Conservation (phyloP, 257 asterid genomes). For the Nicotiana tomentosiformis region DNA sequence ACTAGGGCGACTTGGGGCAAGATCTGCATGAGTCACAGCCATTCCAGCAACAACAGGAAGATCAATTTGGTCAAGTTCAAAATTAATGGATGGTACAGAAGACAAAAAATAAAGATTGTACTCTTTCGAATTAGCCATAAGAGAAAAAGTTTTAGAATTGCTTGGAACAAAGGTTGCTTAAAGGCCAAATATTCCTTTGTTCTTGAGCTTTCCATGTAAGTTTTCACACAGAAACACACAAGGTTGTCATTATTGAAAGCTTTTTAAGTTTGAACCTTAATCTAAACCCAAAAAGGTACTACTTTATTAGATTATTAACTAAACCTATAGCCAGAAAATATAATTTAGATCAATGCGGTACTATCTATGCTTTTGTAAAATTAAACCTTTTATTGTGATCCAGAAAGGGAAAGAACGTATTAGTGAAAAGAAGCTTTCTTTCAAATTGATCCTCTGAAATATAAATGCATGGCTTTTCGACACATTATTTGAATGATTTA, state of each 20-base stretch:
- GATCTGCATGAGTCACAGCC: constrained; percentile 94
- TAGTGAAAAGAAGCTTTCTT: background rate
- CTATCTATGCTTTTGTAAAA: no score
- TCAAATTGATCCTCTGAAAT: background rate
- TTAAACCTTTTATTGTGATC: background rate
- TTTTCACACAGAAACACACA: constrained; percentile 17
- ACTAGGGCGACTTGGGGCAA: constrained; percentile 47
- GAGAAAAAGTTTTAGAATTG: constrained; percentile 45
- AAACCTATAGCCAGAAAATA: constrained; percentile 5
- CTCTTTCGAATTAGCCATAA: background rate
- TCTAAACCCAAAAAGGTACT: constrained; percentile 7
- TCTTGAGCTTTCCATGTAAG: constrained; percentile 21
- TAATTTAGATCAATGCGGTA: background rate
- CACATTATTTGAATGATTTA: background rate
- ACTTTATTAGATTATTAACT: background rate
- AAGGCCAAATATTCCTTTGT: constrained; percentile 62
- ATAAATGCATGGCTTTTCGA: background rate
- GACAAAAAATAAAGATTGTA: background rate
- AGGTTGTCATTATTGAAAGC: background rate
- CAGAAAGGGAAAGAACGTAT: background rate
- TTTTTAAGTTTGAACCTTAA: constrained; percentile 8
- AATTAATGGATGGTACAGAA: background rate
- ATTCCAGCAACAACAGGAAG: constrained; percentile 19
- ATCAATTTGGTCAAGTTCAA: background rate
- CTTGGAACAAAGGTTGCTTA: constrained; percentile 97